Evolutionary conservation across 2,329 filamentous ascomycete genomes (phyloP), one percentile per base, ranked within the genome.

Genomic region (Beauveria sp.): DNA sequence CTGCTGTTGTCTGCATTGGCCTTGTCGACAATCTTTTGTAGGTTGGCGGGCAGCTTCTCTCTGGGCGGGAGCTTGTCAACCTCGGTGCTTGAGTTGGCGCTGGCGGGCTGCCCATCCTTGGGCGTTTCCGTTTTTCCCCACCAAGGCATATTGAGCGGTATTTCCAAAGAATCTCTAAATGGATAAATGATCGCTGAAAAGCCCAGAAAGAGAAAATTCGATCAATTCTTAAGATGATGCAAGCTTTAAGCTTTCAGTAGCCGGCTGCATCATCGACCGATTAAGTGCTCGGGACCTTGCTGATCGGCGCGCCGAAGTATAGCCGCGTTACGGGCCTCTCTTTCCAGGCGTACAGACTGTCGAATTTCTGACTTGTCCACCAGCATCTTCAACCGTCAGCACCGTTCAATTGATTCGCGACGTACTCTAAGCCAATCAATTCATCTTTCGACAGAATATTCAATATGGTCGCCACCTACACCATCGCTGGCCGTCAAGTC

Each of bases 1-100:
- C 85, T 87, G 38, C 91, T 89, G 10, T 61, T 55, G 5, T 96
- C 81, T 51, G 78, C 78, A 62, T 86, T 83, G 3, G 78, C 73
- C 66, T 80, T 79, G 65, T 87, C 83, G 26, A 87, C 72, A 42
- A 87, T 80, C 53, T 77, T 81, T 68, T 87, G 84, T 55, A 87
- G 71, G n/a, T 71, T 74, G 53, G 75, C 74, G 1, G 84, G 82
- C 14, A 88, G 79, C 72, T 83, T 80, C 65, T 80, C 76, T 40
- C 73, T 71, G 5, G 75, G 69, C 1, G 81, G 80, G 18, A 83
- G 79, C 68, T 78, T 80, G 62, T 76, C 67, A 10, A 77, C 75
- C 61, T 81, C 76, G 18, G 65, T 67, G 58, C 64, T 60, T n/a
- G 68, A 31, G 43, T 24, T 38, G 57, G 52, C 45, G 49, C 46